Percentiles rank a stretch among this genome's conserved stretches.
phyloP scores from a whole-genome alignment of 768 basidiomycete species.

The Agaricus sinodeliciosus region DNA sequence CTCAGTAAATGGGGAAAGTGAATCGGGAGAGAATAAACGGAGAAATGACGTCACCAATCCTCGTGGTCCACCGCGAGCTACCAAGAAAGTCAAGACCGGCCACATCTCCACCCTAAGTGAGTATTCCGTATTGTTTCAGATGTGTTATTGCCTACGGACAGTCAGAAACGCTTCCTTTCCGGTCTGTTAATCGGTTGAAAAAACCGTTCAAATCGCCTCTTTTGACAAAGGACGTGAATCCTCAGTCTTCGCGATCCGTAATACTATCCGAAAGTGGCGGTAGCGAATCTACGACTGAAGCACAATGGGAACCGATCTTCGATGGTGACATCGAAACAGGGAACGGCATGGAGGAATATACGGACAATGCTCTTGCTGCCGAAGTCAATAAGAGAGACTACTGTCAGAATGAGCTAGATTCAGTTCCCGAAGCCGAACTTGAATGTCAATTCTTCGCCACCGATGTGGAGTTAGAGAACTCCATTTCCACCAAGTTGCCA shows the following conservation, averaged over 20 bases:
- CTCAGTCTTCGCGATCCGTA: not conserved
- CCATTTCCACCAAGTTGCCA: not conserved
- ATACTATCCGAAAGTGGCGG: not conserved
- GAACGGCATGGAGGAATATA: not conserved
- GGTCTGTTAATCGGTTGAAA: conserved; percentile 30
- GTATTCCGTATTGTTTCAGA: not conserved
- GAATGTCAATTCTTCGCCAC: not conserved
- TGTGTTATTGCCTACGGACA: not conserved
- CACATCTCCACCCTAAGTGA: conserved; percentile 27
- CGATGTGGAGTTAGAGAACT: conserved; percentile 6
- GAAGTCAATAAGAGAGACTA: not conserved
- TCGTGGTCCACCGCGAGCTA: conserved; percentile 1
- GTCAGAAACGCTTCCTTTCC: conserved; percentile 39
- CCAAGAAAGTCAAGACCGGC: conserved; percentile 29
- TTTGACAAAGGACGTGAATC: not conserved
- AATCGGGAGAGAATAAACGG: conserved; percentile 1
- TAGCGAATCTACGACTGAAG: not conserved
- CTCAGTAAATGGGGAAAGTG: not conserved
- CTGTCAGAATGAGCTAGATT: not conserved
- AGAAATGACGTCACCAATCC: conserved; percentile 5
- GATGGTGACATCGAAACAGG: not conserved
- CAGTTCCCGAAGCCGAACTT: not conserved
- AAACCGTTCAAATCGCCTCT: conserved; percentile 48
- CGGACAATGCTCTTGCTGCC: too few species aligned
- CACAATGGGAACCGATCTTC: not conserved